A percentile compares a stretch with the other conserved stretches of the same genome.
Evolutionary conservation across 495 filamentous ascomycete species (phyloP).

Genomic region (Cladorrhinum samala): DNA sequence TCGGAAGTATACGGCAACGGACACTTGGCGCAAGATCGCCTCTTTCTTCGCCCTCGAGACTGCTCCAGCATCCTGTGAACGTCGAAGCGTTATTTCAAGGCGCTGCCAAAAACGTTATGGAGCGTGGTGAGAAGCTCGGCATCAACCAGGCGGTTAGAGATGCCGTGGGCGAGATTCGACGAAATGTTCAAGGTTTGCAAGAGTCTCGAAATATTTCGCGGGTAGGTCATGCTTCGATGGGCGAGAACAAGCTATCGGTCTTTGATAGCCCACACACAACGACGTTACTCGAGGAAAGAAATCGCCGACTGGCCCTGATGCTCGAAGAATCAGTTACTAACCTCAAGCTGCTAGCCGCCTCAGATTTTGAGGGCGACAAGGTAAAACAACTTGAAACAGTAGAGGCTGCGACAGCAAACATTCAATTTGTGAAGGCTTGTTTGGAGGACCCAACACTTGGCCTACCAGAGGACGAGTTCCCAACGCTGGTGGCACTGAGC

Average conservation of each 20-base stretch:
- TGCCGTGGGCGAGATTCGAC: conserved; percentile 72
- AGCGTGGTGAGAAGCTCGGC: conserved; percentile 77
- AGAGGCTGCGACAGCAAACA: conserved; percentile 60
- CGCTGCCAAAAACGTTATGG: conserved; percentile 76
- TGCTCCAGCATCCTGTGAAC: conserved; percentile 54
- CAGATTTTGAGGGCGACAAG: conserved; percentile 31
- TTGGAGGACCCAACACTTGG: conserved; percentile 60
- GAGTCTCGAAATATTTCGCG: conserved; percentile 35
- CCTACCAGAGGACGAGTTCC: conserved; percentile 43
- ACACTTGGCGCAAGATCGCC: conserved; percentile 41
- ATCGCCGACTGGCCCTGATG: conserved; percentile 63
- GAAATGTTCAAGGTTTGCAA: conserved; percentile 40
- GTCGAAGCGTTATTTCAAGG: conserved; percentile 79
- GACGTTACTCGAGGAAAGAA: conserved; percentile 58
- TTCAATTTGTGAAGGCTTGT: conserved; percentile 73
- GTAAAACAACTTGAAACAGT: conserved; percentile 41
- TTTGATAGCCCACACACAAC: conserved; percentile 28
- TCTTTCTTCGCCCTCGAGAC: conserved; percentile 50
- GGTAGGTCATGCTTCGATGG: conserved; percentile 22
- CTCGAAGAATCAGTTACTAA: conserved; percentile 65
- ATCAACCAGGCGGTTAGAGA: conserved; percentile 87
- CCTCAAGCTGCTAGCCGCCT: conserved; percentile 49
- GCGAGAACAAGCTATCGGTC: conserved; percentile 16
- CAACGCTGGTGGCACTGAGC: conserved; percentile 15
- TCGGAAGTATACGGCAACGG: conserved; percentile 28